These are phyloP conservation scores for Fomitiporia mediterranea DNA, from an alignment of 1,284 basidiomycete genomes.

Conservation along the genomic window DNA sequence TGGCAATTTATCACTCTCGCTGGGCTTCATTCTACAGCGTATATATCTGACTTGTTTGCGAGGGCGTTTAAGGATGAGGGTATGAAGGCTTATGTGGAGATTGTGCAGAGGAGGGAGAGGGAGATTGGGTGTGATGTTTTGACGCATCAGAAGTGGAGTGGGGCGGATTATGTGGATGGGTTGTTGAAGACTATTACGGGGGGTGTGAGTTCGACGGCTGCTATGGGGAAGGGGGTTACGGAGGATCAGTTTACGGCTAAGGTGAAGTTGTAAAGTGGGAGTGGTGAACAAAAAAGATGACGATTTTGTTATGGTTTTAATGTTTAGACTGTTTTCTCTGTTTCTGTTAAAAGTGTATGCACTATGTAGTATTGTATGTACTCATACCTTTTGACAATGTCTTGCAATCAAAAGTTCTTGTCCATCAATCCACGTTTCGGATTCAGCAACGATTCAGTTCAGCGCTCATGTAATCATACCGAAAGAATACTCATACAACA, in stretches of 20 bases:
- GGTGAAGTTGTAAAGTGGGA: constrained; percentile 9
- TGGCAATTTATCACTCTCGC: constrained; percentile 99
- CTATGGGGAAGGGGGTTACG: constrained; percentile 93
- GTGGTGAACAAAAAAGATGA: neutral
- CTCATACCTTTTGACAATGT: neutral
- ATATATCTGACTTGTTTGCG: constrained; percentile 94
- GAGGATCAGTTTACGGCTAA: constrained; percentile 75
- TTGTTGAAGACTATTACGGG: constrained; percentile 94
- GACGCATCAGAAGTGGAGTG: constrained; percentile 92
- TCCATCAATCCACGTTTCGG: neutral
- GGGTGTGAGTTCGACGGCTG: constrained; percentile 90
- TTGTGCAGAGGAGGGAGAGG: constrained; percentile 81
- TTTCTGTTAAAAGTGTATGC: neutral
- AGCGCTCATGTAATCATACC: too few relatives aligned
- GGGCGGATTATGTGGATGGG: constrained; percentile 89
- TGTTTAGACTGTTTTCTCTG: neutral
- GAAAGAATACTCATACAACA: too few relatives aligned
- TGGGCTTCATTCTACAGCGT: constrained; percentile 95
- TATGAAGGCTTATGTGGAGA: constrained; percentile 88
- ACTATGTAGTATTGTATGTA: neutral
- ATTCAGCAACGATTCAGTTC: too few relatives aligned
- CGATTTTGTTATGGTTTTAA: neutral
- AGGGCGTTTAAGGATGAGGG: constrained; percentile 84
- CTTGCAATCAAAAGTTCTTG: neutral
- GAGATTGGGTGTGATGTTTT: constrained; percentile 90